These are phyloP conservation scores for Solanum hybrid DNA, from an alignment of 305 asterid species.

Conservation along the genomic window DNA sequence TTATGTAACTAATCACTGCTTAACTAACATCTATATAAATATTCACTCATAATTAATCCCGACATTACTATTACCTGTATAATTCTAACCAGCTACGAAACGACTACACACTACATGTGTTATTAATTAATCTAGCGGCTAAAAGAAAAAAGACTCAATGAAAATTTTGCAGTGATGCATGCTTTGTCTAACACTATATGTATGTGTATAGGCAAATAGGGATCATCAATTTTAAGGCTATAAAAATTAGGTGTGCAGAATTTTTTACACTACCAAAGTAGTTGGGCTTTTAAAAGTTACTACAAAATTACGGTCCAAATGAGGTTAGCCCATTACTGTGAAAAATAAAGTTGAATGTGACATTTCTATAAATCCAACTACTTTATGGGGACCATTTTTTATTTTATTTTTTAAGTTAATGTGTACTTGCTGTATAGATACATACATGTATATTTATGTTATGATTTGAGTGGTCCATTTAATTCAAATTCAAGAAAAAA, in stretches of 20 bases:
- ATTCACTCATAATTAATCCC: not conserved
- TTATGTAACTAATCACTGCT: no score
- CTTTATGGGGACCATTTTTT: slow-evolving; percentile 16
- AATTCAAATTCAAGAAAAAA: not conserved
- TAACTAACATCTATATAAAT: not conserved
- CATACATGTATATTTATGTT: not conserved
- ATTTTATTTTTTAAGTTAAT: not conserved
- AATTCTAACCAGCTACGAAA: not conserved
- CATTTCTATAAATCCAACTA: slow-evolving; percentile 14
- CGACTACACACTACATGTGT: not conserved
- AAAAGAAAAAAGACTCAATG: not conserved
- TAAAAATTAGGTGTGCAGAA: not conserved
- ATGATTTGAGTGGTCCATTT: not conserved
- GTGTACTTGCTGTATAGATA: not conserved
- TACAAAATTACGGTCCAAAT: not conserved
- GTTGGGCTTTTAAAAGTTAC: slow-evolving; percentile 2
- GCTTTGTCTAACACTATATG: not conserved
- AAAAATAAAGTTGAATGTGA: slow-evolving; percentile 8
- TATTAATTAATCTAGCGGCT: not conserved
- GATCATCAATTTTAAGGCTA: not conserved
- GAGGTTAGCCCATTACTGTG: slow-evolving; percentile 16
- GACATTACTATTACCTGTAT: accelerated
- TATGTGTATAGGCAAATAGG: not conserved
- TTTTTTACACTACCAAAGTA: not conserved
- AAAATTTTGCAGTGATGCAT: not conserved